These are phyloP conservation scores for Sporisorium exsertum DNA, from an alignment of 1,284 basidiomycete species.

Conservation along the genomic window DNA sequence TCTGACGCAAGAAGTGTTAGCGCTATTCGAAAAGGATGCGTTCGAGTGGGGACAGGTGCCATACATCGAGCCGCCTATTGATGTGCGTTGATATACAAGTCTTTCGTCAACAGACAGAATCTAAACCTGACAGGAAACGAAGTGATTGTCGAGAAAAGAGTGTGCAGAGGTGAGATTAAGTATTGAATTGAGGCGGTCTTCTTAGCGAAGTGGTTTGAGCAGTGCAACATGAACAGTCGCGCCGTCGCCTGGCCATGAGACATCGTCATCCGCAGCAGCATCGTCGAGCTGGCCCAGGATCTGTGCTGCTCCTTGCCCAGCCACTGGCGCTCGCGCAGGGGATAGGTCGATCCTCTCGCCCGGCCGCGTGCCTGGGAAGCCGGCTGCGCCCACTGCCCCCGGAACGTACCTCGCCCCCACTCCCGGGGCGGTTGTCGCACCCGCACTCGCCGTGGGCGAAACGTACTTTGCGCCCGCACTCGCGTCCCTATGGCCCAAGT, in stretches of 20 bases:
- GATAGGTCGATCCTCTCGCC: conserved; percentile 38
- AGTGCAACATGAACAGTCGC: conserved; percentile 43
- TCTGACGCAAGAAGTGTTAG: conserved; percentile 28
- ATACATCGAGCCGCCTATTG: conserved; percentile 43
- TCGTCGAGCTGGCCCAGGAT: conserved; percentile 25
- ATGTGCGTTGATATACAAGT: conserved; percentile 26
- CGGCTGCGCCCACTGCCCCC: conserved; percentile 3
- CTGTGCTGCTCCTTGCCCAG: conserved; percentile 5
- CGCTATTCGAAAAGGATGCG: conserved; percentile 16
- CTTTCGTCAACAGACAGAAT: background rate
- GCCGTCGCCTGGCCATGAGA: conserved; percentile 46
- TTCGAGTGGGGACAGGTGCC: conserved; percentile 47
- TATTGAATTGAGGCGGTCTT: too few relatives aligned
- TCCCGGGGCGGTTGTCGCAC: too few relatives aligned
- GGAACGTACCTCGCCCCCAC: background rate
- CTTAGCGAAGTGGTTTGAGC: conserved; percentile 13
- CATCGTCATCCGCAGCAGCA: conserved; percentile 1
- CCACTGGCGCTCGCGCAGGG: conserved; percentile 22
- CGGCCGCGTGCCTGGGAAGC: conserved; percentile 27
- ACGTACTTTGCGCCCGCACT: conserved; percentile 21
- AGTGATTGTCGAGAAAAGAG: too few relatives aligned
- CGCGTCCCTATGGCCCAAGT: conserved; percentile 14
- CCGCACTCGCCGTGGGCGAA: conserved; percentile 3
- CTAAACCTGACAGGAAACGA: too few relatives aligned
- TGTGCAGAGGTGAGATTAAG: too few relatives aligned